Base-by-base conservation (phyloP, 2,329 filamentous ascomycete species). In the Cryphonectria naterciae region DNA sequence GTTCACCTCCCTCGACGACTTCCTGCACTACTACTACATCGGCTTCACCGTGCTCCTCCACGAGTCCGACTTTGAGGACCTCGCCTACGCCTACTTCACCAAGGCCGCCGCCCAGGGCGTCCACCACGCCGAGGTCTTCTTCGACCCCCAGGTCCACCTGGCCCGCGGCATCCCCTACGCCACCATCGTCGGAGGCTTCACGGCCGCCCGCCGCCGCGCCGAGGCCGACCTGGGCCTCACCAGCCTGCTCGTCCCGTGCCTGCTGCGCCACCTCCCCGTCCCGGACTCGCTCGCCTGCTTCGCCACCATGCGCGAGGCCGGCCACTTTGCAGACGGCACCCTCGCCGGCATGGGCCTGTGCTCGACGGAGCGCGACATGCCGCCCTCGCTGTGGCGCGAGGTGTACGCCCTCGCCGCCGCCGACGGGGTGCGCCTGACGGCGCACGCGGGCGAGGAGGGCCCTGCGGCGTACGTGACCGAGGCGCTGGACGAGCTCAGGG, bases 111-210 rank as follows among this genome's bases (percentile, higher is more conserved):
- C 81, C 1, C 89, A 93, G 73, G 88, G 88, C 52, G 89, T 94
- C 1, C 85, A 87, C 65, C 92, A 95, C 77, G 91, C 91, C 19
- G 92, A 95, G 79, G 86, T 94, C 74, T 95, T 94, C 82, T 94
- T 95, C 81, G 93, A 95, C 78, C 92, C 92, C 1, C 92, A 95
- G 79, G 91, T 91, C 1, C 93, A 95, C 79, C 86, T 88, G 5
- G 81, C 81, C 17, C 86, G 92, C 25, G 90, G 90, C 6, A 81
- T 95, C 4, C 74, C 84, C 10, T 91, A 93, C 77, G 81, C 85
- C 22, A 90, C 87, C 1, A 86, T 94, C 32, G 84, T 94, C 4
- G 77, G 80, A 3, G 93, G 92, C 2, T 89, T 93, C 75, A 82
- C 81, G 0, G 83, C 84, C 1, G 92, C 90, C 1, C 86, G 89